These are phyloP conservation scores for Candida boleticola DNA, from an alignment of 805 yeast genomes.

Conservation along the genomic window DNA sequence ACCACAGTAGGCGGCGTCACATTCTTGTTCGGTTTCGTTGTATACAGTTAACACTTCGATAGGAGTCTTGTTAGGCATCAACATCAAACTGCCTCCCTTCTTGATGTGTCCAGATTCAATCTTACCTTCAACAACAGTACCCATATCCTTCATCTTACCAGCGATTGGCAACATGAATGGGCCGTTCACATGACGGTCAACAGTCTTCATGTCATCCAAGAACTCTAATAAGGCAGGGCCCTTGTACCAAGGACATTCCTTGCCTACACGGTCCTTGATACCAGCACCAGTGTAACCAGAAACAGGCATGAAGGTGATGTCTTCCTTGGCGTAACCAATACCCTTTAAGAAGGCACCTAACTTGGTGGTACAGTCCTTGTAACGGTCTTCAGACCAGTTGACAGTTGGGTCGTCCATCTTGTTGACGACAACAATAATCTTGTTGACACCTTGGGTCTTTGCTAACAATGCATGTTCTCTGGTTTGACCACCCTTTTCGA, in stretches of 20 bases:
- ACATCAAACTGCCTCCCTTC: conserved; percentile 68
- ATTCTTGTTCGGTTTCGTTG: conserved; percentile 95
- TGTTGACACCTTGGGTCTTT: conserved; percentile 97
- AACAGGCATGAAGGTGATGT: conserved; percentile 92
- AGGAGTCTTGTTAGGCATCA: conserved; percentile 88
- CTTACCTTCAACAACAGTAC: conserved; percentile 97
- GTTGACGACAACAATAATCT: conserved; percentile 88
- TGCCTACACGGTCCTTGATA: conserved; percentile 77
- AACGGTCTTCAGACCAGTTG: conserved; percentile 92
- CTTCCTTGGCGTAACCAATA: conserved; percentile 86
- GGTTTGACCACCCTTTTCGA: conserved; percentile 98
- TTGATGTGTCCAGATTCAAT: conserved; percentile 92
- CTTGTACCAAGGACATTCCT: conserved; percentile 85
- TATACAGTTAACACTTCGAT: conserved; percentile 86
- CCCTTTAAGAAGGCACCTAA: conserved; percentile 76
- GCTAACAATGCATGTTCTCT: conserved; percentile 97
- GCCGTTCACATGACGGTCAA: conserved; percentile 84
- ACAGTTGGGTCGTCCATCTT: conserved; percentile 99
- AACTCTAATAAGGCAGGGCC: conserved; percentile 93
- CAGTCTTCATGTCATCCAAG: conserved; percentile 77
- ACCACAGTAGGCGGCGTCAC: conserved; percentile 87
- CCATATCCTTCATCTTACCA: conserved; percentile 94
- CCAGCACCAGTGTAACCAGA: conserved; percentile 98
- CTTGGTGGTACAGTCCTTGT: conserved; percentile 90
- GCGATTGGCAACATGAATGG: conserved; percentile 97